These are phyloP conservation scores for Marasmius fiardii DNA, from an alignment of 1,284 basidiomycete species.

Conservation along the genomic window DNA sequence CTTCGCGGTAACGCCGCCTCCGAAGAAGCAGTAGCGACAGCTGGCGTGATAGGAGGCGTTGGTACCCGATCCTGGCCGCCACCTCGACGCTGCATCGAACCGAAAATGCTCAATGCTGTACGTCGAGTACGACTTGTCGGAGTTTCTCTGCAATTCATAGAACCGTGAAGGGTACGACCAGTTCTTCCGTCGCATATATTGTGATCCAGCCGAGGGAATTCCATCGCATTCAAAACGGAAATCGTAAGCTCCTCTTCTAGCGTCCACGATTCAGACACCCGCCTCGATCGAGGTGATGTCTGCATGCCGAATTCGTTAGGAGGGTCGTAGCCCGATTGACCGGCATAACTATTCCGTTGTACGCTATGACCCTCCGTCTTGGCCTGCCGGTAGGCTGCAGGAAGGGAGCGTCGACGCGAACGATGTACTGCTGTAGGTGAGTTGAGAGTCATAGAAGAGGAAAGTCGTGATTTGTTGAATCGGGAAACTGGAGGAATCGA, in stretches of 20 bases:
- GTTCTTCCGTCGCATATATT: background rate
- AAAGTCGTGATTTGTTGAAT: background rate
- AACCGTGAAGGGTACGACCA: too few relatives aligned
- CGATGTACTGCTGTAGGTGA: background rate
- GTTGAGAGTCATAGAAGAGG: background rate
- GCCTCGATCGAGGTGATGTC: background rate
- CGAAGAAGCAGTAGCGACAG: too few relatives aligned
- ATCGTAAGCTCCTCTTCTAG: conserved; percentile 32
- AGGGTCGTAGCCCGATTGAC: background rate
- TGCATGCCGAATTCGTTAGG: background rate
- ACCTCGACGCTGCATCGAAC: background rate
- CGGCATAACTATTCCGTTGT: conserved; percentile 5
- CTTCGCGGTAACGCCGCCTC: background rate
- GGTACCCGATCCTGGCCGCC: background rate
- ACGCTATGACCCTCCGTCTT: background rate
- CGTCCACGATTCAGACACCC: conserved; percentile 16
- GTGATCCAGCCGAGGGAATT: conserved; percentile 8
- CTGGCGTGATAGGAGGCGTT: background rate
- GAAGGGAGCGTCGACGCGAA: background rate
- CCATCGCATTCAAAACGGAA: conserved; percentile 33
- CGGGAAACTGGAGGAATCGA: background rate
- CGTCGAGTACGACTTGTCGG: background rate
- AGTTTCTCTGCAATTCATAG: background rate
- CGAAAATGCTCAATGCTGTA: background rate
- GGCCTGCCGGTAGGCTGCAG: background rate